These are phyloP conservation scores for Syncephalastrum racemosum DNA, from an alignment of 371 early-diverging fungal species.

Conservation along the genomic window DNA sequence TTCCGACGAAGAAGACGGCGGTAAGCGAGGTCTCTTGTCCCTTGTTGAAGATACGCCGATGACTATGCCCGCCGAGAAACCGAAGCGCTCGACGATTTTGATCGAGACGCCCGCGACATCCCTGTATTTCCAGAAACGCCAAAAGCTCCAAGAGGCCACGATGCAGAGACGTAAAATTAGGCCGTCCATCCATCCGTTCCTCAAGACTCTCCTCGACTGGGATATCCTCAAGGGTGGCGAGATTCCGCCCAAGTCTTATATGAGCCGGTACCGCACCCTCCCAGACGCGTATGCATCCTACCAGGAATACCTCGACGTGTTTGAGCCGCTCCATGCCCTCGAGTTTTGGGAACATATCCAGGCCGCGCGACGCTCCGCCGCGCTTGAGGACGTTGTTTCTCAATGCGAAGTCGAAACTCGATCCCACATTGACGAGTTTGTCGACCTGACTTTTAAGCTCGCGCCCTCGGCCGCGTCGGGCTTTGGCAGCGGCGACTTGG, in stretches of 20 bases:
- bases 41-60: conserved; percentile 26
- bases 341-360: conserved; percentile 87
- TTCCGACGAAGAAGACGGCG: conserved; percentile 27
- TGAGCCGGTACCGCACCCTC: conserved; percentile 38
- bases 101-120: conserved; percentile 28
- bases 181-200: conserved; percentile 49
- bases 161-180: conserved; percentile 42
- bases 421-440: conserved; percentile 73
- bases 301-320: conserved; percentile 61
- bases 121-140: conserved; percentile 15
- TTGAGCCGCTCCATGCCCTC: conserved; percentile 82
- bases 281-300: conserved; percentile 59
- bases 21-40: conserved; percentile 15
- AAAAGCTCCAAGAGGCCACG: conserved; percentile 19
- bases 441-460: conserved; percentile 62
- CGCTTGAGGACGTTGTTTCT: conserved; percentile 45
- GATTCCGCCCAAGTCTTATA: conserved; percentile 36
- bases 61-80: conserved; percentile 1
- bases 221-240: conserved; percentile 46
- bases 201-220: conserved; percentile 57
- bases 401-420: conserved; percentile 51
- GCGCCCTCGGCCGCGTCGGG: conserved; percentile 28
- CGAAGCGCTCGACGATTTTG: conserved; percentile 35
- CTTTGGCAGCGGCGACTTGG: conserved; percentile 49
- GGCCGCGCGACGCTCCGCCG: conserved; percentile 68